phyloP scores from a whole-genome alignment of 176 grass and related monocot species.

The Lolium perenne region DNA sequence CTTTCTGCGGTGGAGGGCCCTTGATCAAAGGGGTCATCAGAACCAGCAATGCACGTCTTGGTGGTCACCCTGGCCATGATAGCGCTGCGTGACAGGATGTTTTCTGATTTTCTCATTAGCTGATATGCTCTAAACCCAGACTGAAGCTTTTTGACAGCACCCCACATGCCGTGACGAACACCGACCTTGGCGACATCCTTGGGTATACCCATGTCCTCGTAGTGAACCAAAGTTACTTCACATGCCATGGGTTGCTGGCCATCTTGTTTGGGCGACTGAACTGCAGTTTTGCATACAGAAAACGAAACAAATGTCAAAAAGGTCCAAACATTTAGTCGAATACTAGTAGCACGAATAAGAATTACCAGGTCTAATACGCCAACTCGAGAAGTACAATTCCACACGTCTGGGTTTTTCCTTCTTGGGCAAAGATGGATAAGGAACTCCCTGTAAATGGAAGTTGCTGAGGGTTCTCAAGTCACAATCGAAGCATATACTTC shows the following conservation, averaged over 20 bases:
- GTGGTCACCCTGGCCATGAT: slow-evolving; percentile 69
- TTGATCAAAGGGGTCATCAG: slow-evolving; percentile 28
- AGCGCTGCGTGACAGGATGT: slow-evolving; percentile 55
- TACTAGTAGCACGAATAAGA: not conserved
- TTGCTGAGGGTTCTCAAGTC: slow-evolving; percentile 10
- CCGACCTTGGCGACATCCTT: slow-evolving; percentile 93
- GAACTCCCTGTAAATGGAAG: slow-evolving; percentile 68
- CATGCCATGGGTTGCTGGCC: slow-evolving; percentile 74
- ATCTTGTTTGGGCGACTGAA: slow-evolving; percentile 78
- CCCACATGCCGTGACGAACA: slow-evolving; percentile 98
- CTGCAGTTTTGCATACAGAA: slow-evolving; percentile 49
- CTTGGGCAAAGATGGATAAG: slow-evolving; percentile 82
- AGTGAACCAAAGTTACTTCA: slow-evolving; percentile 90
- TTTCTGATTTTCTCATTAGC: slow-evolving; percentile 53
- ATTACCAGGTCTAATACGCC: slow-evolving; percentile 91
- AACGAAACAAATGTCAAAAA: slow-evolving; percentile 20
- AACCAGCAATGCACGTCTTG: slow-evolving; percentile 49
- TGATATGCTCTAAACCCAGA: slow-evolving; percentile 90
- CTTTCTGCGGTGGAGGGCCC: slow-evolving; percentile 13
- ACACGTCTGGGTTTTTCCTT: slow-evolving; percentile 95
- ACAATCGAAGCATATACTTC: not conserved
- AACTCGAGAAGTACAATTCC: slow-evolving; percentile 95
- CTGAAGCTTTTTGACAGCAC: slow-evolving; percentile 91
- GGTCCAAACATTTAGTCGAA: not conserved
- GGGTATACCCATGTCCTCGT: slow-evolving; percentile 97